These are phyloP conservation scores for Pyrenophora graminea DNA, from an alignment of 2,329 filamentous ascomycete species.

Conservation along the genomic window DNA sequence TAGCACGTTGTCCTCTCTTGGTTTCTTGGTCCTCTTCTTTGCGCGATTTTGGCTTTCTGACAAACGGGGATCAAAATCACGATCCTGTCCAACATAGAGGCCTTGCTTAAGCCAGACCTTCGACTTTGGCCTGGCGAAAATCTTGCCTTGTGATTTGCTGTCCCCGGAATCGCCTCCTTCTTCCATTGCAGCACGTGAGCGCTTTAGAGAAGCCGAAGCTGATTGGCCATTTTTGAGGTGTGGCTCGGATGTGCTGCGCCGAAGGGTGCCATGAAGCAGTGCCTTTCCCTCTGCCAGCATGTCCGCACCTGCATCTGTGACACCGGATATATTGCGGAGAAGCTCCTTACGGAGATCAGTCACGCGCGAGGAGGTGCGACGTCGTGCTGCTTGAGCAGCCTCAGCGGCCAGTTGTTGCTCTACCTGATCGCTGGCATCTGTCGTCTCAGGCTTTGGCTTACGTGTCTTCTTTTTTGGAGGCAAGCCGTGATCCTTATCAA, in stretches of 20 bases:
- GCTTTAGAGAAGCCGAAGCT: slow-evolving; percentile 26
- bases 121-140: slow-evolving; percentile 47
- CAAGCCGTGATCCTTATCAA: slow-evolving; percentile 17
- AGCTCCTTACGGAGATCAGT: slow-evolving; percentile 43
- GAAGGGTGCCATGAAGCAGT: slow-evolving; percentile 36
- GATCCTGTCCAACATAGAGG: slow-evolving; percentile 79
- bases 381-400: slow-evolving; percentile 38
- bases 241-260: slow-evolving; percentile 34
- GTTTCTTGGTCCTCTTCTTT: slow-evolving; percentile 34
- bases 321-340: slow-evolving; percentile 36
- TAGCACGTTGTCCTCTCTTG: slow-evolving; percentile 61
- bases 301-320: slow-evolving; percentile 32
- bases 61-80: slow-evolving; percentile 48
- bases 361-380: slow-evolving; percentile 39
- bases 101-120: slow-evolving; percentile 85
- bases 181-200: slow-evolving; percentile 26
- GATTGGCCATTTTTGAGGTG: slow-evolving; percentile 23
- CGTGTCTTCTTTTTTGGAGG: slow-evolving; percentile 26
- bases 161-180: slow-evolving; percentile 21
- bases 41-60: slow-evolving; percentile 53
- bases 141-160: slow-evolving; percentile 22
- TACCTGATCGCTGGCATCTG: slow-evolving; percentile 28
- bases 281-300: slow-evolving; percentile 46
- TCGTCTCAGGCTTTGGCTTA: slow-evolving; percentile 16
- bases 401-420: slow-evolving; percentile 41